These are phyloP conservation scores for Odontarrhena argentea DNA, from an alignment of 345 rosid genomes.

Conservation along the genomic window DNA sequence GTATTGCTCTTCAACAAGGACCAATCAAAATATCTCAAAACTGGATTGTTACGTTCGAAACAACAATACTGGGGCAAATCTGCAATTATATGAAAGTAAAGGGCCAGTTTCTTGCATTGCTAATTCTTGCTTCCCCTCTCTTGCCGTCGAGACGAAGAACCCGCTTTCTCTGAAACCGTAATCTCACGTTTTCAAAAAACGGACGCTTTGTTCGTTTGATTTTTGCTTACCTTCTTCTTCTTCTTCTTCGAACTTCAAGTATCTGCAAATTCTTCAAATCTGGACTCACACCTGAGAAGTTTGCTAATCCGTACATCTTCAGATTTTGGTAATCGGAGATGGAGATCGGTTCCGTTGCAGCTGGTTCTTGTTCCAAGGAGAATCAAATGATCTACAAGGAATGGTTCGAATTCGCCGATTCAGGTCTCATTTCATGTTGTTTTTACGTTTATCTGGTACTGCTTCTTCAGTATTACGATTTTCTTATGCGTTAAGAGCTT, in stretches of 20 bases:
- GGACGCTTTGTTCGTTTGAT: background rate
- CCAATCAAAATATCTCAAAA: background rate
- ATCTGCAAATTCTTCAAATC: slow-evolving; percentile 24
- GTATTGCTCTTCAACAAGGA: background rate
- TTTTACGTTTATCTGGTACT: background rate
- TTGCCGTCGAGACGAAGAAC: slow-evolving; percentile 40
- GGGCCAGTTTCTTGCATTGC: slow-evolving; percentile 17
- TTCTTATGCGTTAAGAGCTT: slow-evolving; percentile 10
- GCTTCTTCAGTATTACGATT: background rate
- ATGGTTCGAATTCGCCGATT: slow-evolving; percentile 86
- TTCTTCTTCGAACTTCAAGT: background rate
- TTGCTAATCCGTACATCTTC: background rate
- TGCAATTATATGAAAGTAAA: background rate
- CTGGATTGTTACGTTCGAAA: background rate
- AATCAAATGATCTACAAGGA: slow-evolving; percentile 74
- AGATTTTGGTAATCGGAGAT: slow-evolving; percentile 40
- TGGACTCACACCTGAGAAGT: slow-evolving; percentile 30
- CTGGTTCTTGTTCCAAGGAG: slow-evolving; percentile 79
- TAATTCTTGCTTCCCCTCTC: background rate
- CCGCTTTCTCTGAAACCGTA: slow-evolving; percentile 35
- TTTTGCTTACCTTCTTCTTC: background rate
- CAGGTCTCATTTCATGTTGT: slow-evolving; percentile 49
- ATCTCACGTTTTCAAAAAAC: slow-evolving; percentile 32
- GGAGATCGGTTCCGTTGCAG: slow-evolving; percentile 71
- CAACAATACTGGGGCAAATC: slow-evolving; percentile 16